Base-by-base conservation (phyloP, 2,329 filamentous ascomycete genomes). In the Fusarium fracticaudum region DNA sequence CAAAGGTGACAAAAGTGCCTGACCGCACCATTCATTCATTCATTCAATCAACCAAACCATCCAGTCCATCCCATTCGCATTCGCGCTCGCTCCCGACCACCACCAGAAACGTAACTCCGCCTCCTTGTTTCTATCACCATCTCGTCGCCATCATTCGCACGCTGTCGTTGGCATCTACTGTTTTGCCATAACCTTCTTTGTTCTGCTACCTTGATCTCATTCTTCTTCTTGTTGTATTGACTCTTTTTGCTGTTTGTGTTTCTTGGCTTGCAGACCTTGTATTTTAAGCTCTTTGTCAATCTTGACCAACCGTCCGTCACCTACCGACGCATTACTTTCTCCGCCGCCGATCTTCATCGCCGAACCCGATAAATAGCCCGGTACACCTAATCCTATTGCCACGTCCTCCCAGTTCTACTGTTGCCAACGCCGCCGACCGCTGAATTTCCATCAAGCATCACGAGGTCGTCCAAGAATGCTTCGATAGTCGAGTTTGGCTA, bases 401-500 rank as follows among this genome's bases (percentile, higher is more conserved):
- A 70, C 62, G 57, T 50, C 37, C 31, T 22, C 55, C 38, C 50
- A 61, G 24, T 50, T 47, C 55, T 70, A 51, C 65, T 60, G 57
- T 50, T 55, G 29, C 68, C 48, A 43, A 50, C 66, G 41, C 64
- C 60, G 38, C 58, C 53, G 53, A 70, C 29, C 48, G 33, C 54
- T 62, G 54, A 26, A 40, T 51, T 45, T 59, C 54, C 37, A 24
- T 50, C 50, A 24, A 20, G 37, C 55, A 64, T 48, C 60, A 67
- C 50, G 43, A 38, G n/a, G 37, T 37, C 31, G 35, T 35, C 66
- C 64, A 75, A 78, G 74, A 76, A 79, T 79, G 77, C 70, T 58
- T 73, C 45, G 60, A 68, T 78, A 76, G 61, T 66, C 60, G 61
- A 70, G 55, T 55, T 13, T 59, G 68, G 71, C 62, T 24, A 62